These are phyloP conservation scores for Cryphonectria carpinicola DNA, from an alignment of 2,329 filamentous ascomycete genomes.

Conservation along the genomic window DNA sequence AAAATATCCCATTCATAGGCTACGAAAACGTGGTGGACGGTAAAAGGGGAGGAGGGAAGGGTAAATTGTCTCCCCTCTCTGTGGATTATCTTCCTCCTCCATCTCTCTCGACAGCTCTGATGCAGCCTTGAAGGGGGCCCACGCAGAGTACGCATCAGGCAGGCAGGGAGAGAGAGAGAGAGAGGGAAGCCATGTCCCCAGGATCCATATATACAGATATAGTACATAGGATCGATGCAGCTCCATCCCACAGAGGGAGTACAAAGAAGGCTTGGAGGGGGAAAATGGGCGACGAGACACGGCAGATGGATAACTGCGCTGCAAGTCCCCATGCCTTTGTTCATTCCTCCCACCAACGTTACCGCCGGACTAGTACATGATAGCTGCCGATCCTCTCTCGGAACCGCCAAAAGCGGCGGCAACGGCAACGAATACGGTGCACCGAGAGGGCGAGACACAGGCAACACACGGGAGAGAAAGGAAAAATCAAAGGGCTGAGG, in stretches of 20 bases:
- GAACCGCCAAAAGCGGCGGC: not conserved
- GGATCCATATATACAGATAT: too few relatives aligned
- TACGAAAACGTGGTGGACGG: too few relatives aligned
- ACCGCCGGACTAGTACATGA: not conserved
- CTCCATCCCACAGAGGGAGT: not conserved
- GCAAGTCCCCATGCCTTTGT: not conserved
- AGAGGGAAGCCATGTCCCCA: not conserved
- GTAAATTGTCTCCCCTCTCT: too few relatives aligned
- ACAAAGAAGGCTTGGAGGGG: not conserved
- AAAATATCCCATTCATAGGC: too few relatives aligned
- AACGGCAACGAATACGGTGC: not conserved
- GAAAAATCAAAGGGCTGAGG: not conserved
- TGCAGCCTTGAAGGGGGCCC: not conserved
- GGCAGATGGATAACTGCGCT: not conserved
- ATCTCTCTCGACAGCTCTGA: not conserved
- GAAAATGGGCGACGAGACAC: not conserved
- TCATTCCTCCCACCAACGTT: not conserved
- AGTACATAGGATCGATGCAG: not conserved
- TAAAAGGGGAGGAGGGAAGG: too few relatives aligned
- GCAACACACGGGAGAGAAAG: not conserved
- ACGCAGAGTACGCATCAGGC: not conserved
- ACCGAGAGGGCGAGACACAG: not conserved
- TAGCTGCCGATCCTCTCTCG: slow-evolving; percentile 1
- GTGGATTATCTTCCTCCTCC: too few relatives aligned
- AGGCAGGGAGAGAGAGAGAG: not conserved